These are phyloP conservation scores for Eucalyptus curtisii DNA, from an alignment of 345 rosid species.

Conservation along the genomic window DNA sequence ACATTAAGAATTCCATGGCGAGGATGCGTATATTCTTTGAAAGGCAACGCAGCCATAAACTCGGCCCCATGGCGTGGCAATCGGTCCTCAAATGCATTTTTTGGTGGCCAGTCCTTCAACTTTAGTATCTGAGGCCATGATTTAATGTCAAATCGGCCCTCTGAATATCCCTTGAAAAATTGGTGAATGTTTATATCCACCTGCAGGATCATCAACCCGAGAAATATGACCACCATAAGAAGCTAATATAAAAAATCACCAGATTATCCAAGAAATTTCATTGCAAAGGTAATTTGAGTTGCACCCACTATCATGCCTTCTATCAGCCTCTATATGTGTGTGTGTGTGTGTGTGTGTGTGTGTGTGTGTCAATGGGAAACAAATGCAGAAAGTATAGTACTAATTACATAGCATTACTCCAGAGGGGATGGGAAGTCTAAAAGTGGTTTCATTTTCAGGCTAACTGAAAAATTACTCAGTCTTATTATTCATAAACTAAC, in stretches of 20 bases:
- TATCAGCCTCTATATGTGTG: not conserved
- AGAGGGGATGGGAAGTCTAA: not conserved
- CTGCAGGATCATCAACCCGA: slow-evolving; percentile 6
- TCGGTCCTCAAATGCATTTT: slow-evolving; percentile 20
- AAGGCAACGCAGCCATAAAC: slow-evolving; percentile 28
- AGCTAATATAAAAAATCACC: not conserved
- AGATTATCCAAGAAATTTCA: not conserved
- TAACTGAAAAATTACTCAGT: not conserved
- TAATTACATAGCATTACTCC: not conserved
- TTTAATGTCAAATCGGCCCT: not conserved
- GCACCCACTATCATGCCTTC: not conserved
- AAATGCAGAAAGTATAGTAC: not conserved
- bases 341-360: not conserved
- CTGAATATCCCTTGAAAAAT: slow-evolving; percentile 30
- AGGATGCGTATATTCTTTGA: slow-evolving; percentile 39
- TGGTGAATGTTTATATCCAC: slow-evolving; percentile 34
- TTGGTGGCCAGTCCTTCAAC: slow-evolving; percentile 58
- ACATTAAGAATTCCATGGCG: slow-evolving; percentile 26
- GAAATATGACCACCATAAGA: not conserved
- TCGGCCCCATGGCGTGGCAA: slow-evolving; percentile 44
- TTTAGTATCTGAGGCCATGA: slow-evolving; percentile 40
- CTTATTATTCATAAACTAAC: not conserved
- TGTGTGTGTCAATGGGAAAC: not conserved
- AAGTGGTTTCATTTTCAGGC: not conserved
- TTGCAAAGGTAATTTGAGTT: not conserved